Base-by-base conservation (phyloP, 2,329 filamentous ascomycete genomes). In the Basipetospora chlamydospora region DNA sequence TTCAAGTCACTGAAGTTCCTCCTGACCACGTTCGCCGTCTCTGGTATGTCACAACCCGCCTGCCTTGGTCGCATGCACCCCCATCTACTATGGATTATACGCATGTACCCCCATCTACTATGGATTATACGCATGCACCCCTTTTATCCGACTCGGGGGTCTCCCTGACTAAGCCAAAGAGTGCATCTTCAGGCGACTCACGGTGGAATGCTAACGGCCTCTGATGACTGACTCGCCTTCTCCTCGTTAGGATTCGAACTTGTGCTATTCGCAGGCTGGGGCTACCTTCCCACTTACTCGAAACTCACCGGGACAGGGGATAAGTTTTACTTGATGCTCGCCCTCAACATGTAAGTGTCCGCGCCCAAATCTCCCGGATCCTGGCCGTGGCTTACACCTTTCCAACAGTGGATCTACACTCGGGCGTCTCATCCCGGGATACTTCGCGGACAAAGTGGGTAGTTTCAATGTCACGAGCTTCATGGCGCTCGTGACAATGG, bases 391-490 rank as follows among this genome's bases (percentile, higher is more conserved):
- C 22, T 64, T 90, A n/a, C 75, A 83, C 1, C 72, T 90, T 40
- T 67, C 93, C 49, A 92, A 88, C 50, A 81, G 73, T 1, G 82
- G 80, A 10, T 84, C 78, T 0, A 75, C 80, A 35, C 59, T 90
- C 8, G 86, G 86, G 2, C 73, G 86, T 15, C 80, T 75, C 55
- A 61, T 86, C 0, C 83, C 85, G 0, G 84, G 85, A 0, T 67
- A 80, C 42, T 58, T 84, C 7, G 79, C 84, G 0, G 86, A 94
- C 51, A 71, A 66, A 33, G 52, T 85, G 3, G 86, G 86, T 1
- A 73, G 84, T 4, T 92, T 84, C 60, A 93, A 94, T 50, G 72
- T 77, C 35, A 80, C 90, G 57, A 70, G 88, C 31, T 53, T 73
- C 15, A 77, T 79, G 0, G 69, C 85, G 17, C 54, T 65, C 1